phyloP scores from a whole-genome alignment of 179 eudicot species.

The Beta lomatogona region DNA sequence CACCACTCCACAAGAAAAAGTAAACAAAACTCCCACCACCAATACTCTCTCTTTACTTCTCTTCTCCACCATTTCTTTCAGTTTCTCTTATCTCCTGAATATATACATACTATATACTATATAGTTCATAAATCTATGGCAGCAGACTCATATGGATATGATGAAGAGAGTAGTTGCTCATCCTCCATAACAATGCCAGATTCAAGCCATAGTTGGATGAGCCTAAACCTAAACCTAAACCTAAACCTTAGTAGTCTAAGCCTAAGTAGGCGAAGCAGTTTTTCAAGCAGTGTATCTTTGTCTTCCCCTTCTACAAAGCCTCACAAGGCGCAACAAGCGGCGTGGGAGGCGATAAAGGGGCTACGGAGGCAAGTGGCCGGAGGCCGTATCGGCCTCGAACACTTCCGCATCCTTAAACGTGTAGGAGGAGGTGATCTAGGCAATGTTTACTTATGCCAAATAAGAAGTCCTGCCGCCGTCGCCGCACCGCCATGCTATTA shows the following conservation, averaged over 20 bases:
- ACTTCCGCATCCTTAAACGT: slow-evolving; percentile 60
- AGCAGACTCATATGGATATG: slow-evolving; percentile 23
- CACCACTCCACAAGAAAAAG: background rate
- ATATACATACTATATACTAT: too few species aligned
- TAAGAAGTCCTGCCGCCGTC: slow-evolving; percentile 48
- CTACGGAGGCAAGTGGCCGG: slow-evolving; percentile 41
- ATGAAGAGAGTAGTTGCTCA: slow-evolving; percentile 52
- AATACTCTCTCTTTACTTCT: background rate
- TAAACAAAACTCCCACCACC: too few species aligned
- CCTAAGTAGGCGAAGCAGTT: slow-evolving; percentile 48
- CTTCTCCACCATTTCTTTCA: background rate
- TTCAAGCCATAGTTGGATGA: slow-evolving; percentile 71
- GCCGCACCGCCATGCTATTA: slow-evolving; percentile 52
- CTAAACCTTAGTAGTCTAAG: slow-evolving; percentile 36
- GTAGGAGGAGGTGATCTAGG: slow-evolving; percentile 79
- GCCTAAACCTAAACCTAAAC: slow-evolving; percentile 42
- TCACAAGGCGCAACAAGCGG: slow-evolving; percentile 75
- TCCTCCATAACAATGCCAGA: slow-evolving; percentile 63
- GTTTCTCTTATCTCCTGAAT: background rate
- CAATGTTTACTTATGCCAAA: slow-evolving; percentile 70
- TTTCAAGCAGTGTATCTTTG: slow-evolving; percentile 33
- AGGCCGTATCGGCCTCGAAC: slow-evolving; percentile 59
- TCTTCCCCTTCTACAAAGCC: slow-evolving; percentile 49
- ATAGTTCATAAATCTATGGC: background rate
- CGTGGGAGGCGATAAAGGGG: slow-evolving; percentile 70